Percentiles rank a stretch among this genome's conserved stretches.
Conservation (phyloP, 257 asterid species). For the Capsicum rhomboideum region DNA sequence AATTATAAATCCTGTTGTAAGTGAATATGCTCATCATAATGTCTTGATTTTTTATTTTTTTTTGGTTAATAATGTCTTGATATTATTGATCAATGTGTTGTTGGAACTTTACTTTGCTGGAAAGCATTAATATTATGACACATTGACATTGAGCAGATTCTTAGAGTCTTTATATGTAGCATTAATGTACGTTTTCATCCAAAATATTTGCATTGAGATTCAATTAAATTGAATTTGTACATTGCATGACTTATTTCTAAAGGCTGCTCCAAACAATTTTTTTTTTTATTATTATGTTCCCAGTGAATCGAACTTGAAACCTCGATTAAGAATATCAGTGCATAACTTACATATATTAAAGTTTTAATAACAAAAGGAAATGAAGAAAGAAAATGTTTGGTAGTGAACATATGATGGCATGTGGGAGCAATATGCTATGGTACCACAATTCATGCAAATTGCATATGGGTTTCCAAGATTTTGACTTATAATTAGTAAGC, state of each 20-base stretch:
- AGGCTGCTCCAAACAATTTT: too few species aligned
- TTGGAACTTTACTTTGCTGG: neutral
- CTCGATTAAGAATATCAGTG: too few species aligned
- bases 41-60: too few species aligned
- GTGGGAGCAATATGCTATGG: neutral
- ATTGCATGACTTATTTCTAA: too few species aligned
- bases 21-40: neutral
- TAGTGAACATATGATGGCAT: conserved; percentile 1
- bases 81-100: neutral
- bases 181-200: neutral
- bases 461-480: neutral
- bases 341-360: neutral
- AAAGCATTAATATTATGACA: neutral
- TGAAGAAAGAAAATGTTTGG: neutral
- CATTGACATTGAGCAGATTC: neutral
- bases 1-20: neutral
- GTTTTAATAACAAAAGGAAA: neutral
- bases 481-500: neutral
- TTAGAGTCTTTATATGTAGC: neutral
- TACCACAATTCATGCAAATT: neutral
- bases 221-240: too few species aligned
- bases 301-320: too few species aligned
- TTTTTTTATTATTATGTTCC: too few species aligned
- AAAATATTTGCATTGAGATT: too few species aligned
- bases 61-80: neutral